Conservation (phyloP, 75 land plant genomes). For the Chamaecyparis obtusa region DNA sequence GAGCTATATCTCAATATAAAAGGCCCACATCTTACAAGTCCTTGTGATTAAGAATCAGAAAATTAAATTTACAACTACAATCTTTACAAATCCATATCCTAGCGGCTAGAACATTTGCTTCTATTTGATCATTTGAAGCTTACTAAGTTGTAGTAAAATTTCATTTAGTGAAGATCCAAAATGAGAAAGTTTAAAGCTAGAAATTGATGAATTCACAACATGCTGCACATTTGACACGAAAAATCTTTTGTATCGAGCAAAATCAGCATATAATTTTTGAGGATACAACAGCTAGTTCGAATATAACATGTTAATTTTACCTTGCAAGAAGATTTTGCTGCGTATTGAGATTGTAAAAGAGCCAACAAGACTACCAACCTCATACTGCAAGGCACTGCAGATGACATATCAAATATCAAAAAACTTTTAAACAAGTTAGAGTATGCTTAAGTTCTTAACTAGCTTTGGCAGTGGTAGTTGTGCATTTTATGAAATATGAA, state of each 20-base stretch:
- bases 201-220: neutral
- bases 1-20: neutral
- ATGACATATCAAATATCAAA: constrained; percentile 13
- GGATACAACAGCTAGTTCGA: neutral
- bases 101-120: neutral
- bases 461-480: constrained; percentile 7
- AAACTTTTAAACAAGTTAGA: neutral
- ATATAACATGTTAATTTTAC: constrained; percentile 21
- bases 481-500: neutral
- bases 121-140: neutral
- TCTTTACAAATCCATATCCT: neutral
- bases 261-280: neutral
- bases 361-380: constrained; percentile 74
- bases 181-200: neutral
- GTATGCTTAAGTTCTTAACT: neutral
- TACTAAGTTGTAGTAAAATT: neutral
- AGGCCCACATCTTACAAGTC: neutral
- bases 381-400: constrained; percentile 79
- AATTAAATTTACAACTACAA: neutral
- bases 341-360: constrained; percentile 54
- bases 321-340: constrained; percentile 59
- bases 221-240: neutral
- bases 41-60: neutral
- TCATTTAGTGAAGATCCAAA: neutral
- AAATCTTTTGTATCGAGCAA: neutral